Evolutionary conservation across 2,329 filamentous ascomycete genomes (phyloP).

Genomic region (Bipolaris zeicola): DNA sequence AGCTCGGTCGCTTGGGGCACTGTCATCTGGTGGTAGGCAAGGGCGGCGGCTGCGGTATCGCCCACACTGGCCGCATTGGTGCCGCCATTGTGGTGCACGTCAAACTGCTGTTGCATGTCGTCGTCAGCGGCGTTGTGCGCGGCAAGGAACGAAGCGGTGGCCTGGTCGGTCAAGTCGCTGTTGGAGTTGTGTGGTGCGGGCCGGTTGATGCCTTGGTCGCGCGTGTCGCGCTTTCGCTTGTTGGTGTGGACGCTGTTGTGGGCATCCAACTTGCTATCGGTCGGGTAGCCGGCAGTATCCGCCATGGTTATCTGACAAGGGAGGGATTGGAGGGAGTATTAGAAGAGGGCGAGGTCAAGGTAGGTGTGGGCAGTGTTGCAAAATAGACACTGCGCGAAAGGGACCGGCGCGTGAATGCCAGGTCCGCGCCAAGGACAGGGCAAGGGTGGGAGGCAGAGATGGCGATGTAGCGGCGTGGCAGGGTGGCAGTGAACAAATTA

Average conservation of each 20-base stretch:
- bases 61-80: slow-evolving; percentile 56
- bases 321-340: background rate
- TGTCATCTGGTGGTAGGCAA: slow-evolving; percentile 61
- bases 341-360: background rate
- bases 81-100: slow-evolving; percentile 59
- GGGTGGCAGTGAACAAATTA: background rate
- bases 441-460: background rate
- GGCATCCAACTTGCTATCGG: slow-evolving; percentile 43
- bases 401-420: slow-evolving; percentile 4
- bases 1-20: slow-evolving; percentile 62
- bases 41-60: slow-evolving; percentile 65
- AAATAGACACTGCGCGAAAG: background rate
- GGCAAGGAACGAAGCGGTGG: slow-evolving; percentile 47
- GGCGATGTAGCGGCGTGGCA: background rate
- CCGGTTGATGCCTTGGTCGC: slow-evolving; percentile 50
- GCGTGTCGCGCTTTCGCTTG: slow-evolving; percentile 56
- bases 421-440: background rate
- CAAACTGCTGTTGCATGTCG: slow-evolving; percentile 52
- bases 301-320: slow-evolving; percentile 31
- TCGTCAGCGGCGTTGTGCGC: slow-evolving; percentile 50
- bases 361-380: background rate
- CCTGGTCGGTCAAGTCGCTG: slow-evolving; percentile 47
- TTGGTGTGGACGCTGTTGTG: slow-evolving; percentile 43
- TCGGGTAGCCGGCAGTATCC: slow-evolving; percentile 47
- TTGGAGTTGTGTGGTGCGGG: slow-evolving; percentile 42